phyloP scores from a whole-genome alignment of 2,329 filamentous ascomycete species.

The Neonectria faginata region DNA sequence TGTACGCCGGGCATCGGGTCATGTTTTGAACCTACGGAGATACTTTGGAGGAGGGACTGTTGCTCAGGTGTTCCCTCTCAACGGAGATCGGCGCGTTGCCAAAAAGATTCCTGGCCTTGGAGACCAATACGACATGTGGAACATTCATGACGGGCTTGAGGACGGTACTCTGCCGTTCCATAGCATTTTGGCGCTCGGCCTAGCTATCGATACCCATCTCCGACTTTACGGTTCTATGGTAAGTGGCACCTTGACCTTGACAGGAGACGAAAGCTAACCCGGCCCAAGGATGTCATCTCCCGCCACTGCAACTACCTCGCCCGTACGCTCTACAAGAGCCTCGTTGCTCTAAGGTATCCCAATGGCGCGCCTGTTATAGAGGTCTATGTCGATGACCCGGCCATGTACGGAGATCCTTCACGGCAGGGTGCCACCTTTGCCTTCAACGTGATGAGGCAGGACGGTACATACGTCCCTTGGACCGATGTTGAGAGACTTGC shows the following conservation, averaged over 20 bases:
- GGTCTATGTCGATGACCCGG: slow-evolving; percentile 64
- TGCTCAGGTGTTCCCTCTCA: slow-evolving; percentile 59
- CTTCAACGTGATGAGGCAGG: slow-evolving; percentile 68
- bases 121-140: slow-evolving; percentile 51
- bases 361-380: slow-evolving; percentile 65
- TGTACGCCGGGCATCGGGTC: slow-evolving; percentile 66
- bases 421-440: slow-evolving; percentile 72
- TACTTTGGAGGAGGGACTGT: slow-evolving; percentile 79
- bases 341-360: slow-evolving; percentile 61
- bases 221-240: slow-evolving; percentile 68
- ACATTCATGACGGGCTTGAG: slow-evolving; percentile 71
- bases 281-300: slow-evolving; percentile 60
- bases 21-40: slow-evolving; percentile 64
- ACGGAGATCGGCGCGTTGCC: slow-evolving; percentile 37
- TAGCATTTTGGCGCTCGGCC: slow-evolving; percentile 70
- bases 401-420: slow-evolving; percentile 60
- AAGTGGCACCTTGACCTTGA: neutral
- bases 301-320: slow-evolving; percentile 67
- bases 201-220: slow-evolving; percentile 68
- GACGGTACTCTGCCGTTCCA: slow-evolving; percentile 76
- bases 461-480: slow-evolving; percentile 67
- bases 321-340: slow-evolving; percentile 59
- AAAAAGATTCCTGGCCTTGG: slow-evolving; percentile 57
- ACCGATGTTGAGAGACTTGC: slow-evolving; percentile 69
- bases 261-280: neutral